phyloP scores from a whole-genome alignment of 305 asterid genomes.

The Euphrasia arctica region DNA sequence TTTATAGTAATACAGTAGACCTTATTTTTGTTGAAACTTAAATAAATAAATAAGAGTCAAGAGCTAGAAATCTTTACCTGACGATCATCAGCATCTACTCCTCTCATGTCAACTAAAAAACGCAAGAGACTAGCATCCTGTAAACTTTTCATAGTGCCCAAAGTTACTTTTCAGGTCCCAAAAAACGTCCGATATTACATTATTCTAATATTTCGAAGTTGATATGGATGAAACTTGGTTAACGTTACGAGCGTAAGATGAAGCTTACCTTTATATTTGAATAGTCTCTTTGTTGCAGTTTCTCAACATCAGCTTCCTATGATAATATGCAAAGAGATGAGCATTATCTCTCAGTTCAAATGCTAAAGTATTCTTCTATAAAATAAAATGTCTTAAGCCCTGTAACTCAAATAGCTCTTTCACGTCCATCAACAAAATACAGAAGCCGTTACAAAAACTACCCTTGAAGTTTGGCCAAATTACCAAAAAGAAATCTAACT shows the following conservation, averaged over 20 bases:
- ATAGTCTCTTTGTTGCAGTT: constrained; percentile 94
- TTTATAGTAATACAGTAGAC: no score
- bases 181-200: constrained; percentile 21
- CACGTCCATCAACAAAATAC: neutral
- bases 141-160: constrained; percentile 50
- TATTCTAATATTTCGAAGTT: constrained; percentile 18
- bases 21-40: no score
- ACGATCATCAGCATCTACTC: constrained; percentile 92
- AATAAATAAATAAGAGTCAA: no score
- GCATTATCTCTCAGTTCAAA: constrained; percentile 12
- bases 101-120: constrained; percentile 96
- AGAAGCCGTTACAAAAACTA: neutral
- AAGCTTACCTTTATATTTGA: constrained; percentile 69
- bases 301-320: constrained; percentile 97
- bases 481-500: neutral
- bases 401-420: no score
- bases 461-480: neutral
- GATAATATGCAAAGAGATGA: constrained; percentile 28
- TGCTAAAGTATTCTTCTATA: constrained; percentile 5
- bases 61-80: constrained; percentile 52
- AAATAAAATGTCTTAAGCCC: constrained; percentile 10
- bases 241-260: constrained; percentile 21
- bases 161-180: constrained; percentile 31
- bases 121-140: constrained; percentile 99
- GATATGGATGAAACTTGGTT: constrained; percentile 20